Conservation (phyloP, 441 rosid species). For the Pelargonium australe region DNA sequence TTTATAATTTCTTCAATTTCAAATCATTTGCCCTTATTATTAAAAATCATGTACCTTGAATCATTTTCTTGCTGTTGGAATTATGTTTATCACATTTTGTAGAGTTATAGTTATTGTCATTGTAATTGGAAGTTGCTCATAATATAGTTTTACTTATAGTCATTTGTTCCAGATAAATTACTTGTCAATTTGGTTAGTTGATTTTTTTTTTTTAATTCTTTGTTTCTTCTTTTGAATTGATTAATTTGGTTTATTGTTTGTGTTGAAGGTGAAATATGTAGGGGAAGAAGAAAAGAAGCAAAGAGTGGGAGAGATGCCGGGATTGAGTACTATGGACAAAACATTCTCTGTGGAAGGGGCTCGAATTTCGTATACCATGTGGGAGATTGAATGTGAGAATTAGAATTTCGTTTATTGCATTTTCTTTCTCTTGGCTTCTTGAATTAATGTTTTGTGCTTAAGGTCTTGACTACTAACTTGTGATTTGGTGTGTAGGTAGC, state of each 20-base stretch:
- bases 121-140: too few relatives aligned
- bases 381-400: slow-evolving; percentile 67
- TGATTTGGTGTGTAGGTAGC: slow-evolving; percentile 34
- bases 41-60: too few relatives aligned
- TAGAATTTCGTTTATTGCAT: too few relatives aligned
- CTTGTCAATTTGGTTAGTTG: neutral
- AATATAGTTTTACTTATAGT: too few relatives aligned
- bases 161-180: too few relatives aligned
- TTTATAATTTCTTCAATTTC: too few relatives aligned
- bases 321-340: slow-evolving; percentile 59
- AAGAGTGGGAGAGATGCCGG: slow-evolving; percentile 31
- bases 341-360: slow-evolving; percentile 59
- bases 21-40: too few relatives aligned
- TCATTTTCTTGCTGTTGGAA: too few relatives aligned
- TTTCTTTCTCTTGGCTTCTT: neutral
- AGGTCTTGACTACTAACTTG: neutral
- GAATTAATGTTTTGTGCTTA: neutral
- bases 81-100: too few relatives aligned
- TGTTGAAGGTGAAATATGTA: slow-evolving; percentile 57
- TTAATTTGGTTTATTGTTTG: neutral
- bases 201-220: neutral
- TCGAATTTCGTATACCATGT: slow-evolving; percentile 63
- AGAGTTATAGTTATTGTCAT: too few relatives aligned
- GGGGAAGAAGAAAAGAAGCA: slow-evolving; percentile 47
- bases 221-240: too few relatives aligned